Evolutionary conservation across 768 basidiomycete genomes (phyloP), one percentile per base, ranked within the genome.

Genomic region (Tephrocybe sp.): DNA sequence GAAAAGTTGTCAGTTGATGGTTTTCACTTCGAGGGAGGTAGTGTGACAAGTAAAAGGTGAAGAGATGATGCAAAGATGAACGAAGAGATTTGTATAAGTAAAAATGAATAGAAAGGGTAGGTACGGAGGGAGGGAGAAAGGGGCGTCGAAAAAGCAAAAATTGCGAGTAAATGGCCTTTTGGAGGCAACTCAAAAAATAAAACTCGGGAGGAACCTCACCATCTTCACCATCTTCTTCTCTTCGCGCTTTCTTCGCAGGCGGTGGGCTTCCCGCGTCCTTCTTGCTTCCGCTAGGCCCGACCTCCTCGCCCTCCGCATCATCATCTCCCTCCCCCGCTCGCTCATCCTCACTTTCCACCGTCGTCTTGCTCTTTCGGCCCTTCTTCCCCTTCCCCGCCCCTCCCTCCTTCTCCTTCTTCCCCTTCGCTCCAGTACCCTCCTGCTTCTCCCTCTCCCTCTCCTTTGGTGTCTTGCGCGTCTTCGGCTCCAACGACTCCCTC

Each of bases 281-380:
- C 62, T 81, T 79, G 61, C 73, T 76, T n/a, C 63, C 40, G 5
- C 53, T 33, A 21, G 38, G 8, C 5, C 17, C 38, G 25, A 71
- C 82, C 47, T 80, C 78, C 49, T 77, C 68, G 9, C 64, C 80
- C 15, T 70, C 75, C 37, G 65, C 72, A 25, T 66, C 72, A 21
- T 67, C 80, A 24, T 74, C 81, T 9, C 70, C 80, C 38, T 68
- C 76, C 39, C 75, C 83, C 9, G 9, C 39, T 18, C 75, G 83
- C 23, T 83, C 83, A 53, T 86, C 86, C 67, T 85, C 86, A 10
- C 81, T 86, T 63, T 88, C 88, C 30, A 86, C 80, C 68, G 72
- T 60, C 3, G 72, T 67, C 62, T 72, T 75, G 50, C 81, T 82
- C 67, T 84, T 86, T 68, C 60, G 28, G 28, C 28, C 68, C 59